phyloP scores from a whole-genome alignment of 2,329 filamentous ascomycete species.

The Mycosphaerelloides madeirae region DNA sequence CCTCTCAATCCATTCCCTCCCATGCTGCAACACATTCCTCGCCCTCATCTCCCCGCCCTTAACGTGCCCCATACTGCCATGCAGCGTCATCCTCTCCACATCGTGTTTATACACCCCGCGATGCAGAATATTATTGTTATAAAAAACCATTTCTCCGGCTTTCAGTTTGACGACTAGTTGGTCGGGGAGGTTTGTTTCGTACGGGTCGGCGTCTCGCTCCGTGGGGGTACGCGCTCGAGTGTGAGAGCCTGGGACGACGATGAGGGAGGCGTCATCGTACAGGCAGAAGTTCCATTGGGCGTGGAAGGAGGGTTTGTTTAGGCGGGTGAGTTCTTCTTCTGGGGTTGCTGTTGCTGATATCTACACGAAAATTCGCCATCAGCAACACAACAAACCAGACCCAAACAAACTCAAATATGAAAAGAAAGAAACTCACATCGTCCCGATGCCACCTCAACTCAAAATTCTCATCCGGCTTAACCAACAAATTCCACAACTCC shows the following conservation, averaged over 20 bases:
- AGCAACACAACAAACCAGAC: too few species aligned
- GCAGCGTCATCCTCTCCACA: constrained; percentile 64
- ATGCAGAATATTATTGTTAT: constrained; percentile 85
- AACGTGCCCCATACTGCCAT: constrained; percentile 64
- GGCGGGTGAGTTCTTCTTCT: constrained; percentile 61
- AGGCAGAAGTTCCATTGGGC: constrained; percentile 86
- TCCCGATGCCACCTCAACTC: constrained; percentile 81
- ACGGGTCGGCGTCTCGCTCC: constrained; percentile 65
- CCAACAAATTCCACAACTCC: constrained; percentile 83
- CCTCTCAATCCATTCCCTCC: constrained; percentile 58
- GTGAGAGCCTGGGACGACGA: constrained; percentile 77
- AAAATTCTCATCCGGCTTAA: constrained; percentile 67
- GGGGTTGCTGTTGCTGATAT: constrained; percentile 61
- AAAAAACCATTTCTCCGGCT: constrained; percentile 78
- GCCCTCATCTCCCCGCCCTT: constrained; percentile 54
- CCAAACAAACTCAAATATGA: too few species aligned
- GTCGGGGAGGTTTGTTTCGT: constrained; percentile 56
- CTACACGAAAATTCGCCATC: too few species aligned
- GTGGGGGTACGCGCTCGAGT: constrained; percentile 61
- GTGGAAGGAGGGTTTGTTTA: constrained; percentile 62
- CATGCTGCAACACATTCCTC: constrained; percentile 71
- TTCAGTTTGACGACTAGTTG: constrained; percentile 63
- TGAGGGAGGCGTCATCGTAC: constrained; percentile 66
- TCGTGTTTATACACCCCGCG: constrained; percentile 59
- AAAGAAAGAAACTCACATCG: constrained; percentile 41